Evolutionary conservation across 495 filamentous ascomycete genomes (phyloP).

Genomic region (Extremus antarcticus): DNA sequence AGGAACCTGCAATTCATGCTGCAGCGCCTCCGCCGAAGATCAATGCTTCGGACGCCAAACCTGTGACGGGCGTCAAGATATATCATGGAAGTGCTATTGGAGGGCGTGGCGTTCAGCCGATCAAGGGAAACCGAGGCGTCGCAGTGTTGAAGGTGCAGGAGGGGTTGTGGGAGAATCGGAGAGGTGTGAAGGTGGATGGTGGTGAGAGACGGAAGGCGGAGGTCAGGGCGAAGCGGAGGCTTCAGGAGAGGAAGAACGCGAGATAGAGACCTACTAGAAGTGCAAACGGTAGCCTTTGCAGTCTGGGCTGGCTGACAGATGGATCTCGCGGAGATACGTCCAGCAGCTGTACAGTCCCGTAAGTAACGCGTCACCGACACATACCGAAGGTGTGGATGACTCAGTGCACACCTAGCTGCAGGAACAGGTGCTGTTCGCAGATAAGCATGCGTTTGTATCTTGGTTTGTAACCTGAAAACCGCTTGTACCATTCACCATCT

Average conservation of each 20-base stretch:
- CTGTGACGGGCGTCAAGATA: slow-evolving; percentile 54
- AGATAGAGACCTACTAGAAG: too few relatives aligned
- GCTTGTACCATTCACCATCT: too few relatives aligned
- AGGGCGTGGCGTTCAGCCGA: slow-evolving; percentile 56
- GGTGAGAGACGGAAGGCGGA: slow-evolving; percentile 83
- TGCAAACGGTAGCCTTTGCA: too few relatives aligned
- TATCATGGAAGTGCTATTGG: slow-evolving; percentile 51
- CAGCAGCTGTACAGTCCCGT: too few relatives aligned
- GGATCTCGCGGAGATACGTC: too few relatives aligned
- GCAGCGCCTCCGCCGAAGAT: slow-evolving; percentile 18
- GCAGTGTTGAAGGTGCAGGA: slow-evolving; percentile 60
- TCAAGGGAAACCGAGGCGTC: slow-evolving; percentile 52
- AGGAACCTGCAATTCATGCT: slow-evolving; percentile 32
- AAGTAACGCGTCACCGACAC: too few relatives aligned
- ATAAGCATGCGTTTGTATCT: too few relatives aligned
- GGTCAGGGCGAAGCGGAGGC: slow-evolving; percentile 57
- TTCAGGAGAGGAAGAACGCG: slow-evolving; percentile 30
- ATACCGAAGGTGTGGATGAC: too few relatives aligned
- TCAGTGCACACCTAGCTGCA: too few relatives aligned
- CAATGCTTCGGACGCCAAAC: slow-evolving; percentile 23
- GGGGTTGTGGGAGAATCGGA: slow-evolving; percentile 75
- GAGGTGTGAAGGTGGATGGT: slow-evolving; percentile 87
- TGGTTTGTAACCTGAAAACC: too few relatives aligned
- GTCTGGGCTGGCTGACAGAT: too few relatives aligned
- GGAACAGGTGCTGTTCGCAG: too few relatives aligned